A percentile compares a stretch with the other conserved stretches of the same genome.
Evolutionary conservation across 495 filamentous ascomycete species (phyloP).

Genomic region (Hypomontagnella monticulosa): DNA sequence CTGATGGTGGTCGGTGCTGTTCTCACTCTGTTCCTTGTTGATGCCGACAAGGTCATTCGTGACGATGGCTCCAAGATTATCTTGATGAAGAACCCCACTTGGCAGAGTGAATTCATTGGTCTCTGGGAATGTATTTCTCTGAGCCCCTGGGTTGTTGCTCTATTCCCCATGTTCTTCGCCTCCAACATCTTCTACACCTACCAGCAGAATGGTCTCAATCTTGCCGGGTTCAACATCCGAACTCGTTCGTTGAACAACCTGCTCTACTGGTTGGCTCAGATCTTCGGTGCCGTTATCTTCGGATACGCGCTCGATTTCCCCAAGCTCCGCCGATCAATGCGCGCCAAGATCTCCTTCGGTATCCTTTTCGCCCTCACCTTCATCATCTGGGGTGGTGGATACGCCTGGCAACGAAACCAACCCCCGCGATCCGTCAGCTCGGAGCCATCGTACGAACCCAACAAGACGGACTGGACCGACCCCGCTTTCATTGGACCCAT

Average conservation of each 20-base stretch:
- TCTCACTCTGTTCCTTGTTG: constrained; percentile 75
- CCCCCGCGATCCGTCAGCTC: constrained; percentile 41
- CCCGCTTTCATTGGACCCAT: constrained; percentile 79
- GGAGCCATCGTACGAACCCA: constrained; percentile 36
- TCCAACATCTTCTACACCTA: constrained; percentile 87
- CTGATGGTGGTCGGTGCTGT: constrained; percentile 79
- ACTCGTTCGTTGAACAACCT: constrained; percentile 84
- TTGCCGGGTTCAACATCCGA: constrained; percentile 80
- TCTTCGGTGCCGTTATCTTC: constrained; percentile 81
- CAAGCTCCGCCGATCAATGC: constrained; percentile 70
- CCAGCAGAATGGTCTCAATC: constrained; percentile 71
- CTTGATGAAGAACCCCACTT: constrained; percentile 86
- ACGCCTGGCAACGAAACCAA: constrained; percentile 76
- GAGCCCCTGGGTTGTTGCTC: constrained; percentile 80
- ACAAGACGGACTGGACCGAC: constrained; percentile 69
- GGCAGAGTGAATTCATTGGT: constrained; percentile 79
- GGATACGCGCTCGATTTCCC: constrained; percentile 78
- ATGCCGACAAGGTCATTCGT: constrained; percentile 80
- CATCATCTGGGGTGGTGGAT: constrained; percentile 88
- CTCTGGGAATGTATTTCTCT: constrained; percentile 75
- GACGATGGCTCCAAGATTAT: constrained; percentile 83
- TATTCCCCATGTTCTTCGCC: constrained; percentile 89
- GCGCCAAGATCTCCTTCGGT: constrained; percentile 76
- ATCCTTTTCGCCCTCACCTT: constrained; percentile 79
- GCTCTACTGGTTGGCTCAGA: constrained; percentile 89